Evolutionary conservation across 495 filamentous ascomycete genomes (phyloP), one percentile per base, ranked within the genome.

Genomic region (Penicillium canariense): DNA sequence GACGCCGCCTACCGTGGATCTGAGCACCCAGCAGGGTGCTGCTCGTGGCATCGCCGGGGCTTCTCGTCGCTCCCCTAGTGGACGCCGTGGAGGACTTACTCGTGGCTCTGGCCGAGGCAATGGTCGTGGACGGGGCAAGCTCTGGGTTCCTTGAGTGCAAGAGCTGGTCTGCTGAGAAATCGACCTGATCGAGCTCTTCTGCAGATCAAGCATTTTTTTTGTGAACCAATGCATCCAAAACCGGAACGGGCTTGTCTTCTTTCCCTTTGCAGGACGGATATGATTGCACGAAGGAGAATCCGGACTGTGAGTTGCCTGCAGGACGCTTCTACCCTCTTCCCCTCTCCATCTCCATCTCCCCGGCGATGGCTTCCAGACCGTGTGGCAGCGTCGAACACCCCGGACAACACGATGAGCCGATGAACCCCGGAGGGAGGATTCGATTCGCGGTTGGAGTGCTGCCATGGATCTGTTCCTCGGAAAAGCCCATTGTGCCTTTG

Each of bases 361-460:
- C 43, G 52, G 52, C 54, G 22, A 54, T 58, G 45, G 55, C 50
- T 27, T 50, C 52, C 50, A 49, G 49, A 55, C 49, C 50, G 38
- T 20, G 18, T 18, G 50, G 42, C 32, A 46, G 32, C 32, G 49
- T 54, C 35, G 48, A 23, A 59, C 18, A 53, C 32, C 46, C 31
- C 27, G 52, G 49, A 26, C 32, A 40, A 50, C 42, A 44, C 28
- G 62, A 57, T 22, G 50, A 39, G 47, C 48, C 34, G 72, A 83
- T 61, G 81, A 86, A 59, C 51, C 68, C 72, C 30, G 43, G 79
- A 59, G 78, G 79, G 3, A 79, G 82, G 61, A 88, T 88, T 70
- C 49, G 54, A 59, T 48, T 40, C 42, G 47, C 50, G 56, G 53
- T 47, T 48, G 25, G 23, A 49, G 38, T 38, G 56, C 56, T 56